Evolutionary conservation across 495 filamentous ascomycete species (phyloP).

Genomic region (Mytilinidion resinicola): DNA sequence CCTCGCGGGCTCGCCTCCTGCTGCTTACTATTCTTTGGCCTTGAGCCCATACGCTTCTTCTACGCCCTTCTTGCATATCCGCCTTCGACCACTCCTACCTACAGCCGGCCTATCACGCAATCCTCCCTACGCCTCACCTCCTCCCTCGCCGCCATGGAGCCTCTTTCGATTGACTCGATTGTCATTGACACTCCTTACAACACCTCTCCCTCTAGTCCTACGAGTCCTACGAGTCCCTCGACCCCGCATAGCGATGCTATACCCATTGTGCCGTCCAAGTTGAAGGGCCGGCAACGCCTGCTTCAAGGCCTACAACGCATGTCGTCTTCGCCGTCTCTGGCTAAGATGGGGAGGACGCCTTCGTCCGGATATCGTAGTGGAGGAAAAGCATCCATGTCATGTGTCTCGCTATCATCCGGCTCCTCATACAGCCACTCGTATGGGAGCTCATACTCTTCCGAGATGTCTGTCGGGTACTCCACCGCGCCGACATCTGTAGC

Average conservation of each 20-base stretch:
- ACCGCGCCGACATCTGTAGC: conserved; percentile 57
- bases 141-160: conserved; percentile 15
- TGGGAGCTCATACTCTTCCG: conserved; percentile 54
- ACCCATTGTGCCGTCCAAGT: conserved; percentile 42
- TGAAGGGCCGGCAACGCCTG: conserved; percentile 67
- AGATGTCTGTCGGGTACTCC: conserved; percentile 56
- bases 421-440: conserved; percentile 44
- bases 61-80: background rate
- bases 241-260: conserved; percentile 18
- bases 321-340: conserved; percentile 74
- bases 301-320: conserved; percentile 80
- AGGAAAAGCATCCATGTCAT: conserved; percentile 75
- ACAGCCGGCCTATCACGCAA: background rate
- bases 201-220: background rate
- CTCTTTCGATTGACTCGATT: conserved; percentile 28
- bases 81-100: background rate
- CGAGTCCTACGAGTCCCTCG: background rate
- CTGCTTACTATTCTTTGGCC: too few relatives aligned
- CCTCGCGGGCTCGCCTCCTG: too few relatives aligned
- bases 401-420: conserved; percentile 68
- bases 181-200: conserved; percentile 19
- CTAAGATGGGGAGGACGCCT: conserved; percentile 52
- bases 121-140: background rate
- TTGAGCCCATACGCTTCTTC: background rate
- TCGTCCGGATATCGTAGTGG: conserved; percentile 55